These are phyloP conservation scores for Trichosporon ovoides DNA, from an alignment of 1,284 basidiomycete genomes.

Conservation along the genomic window DNA sequence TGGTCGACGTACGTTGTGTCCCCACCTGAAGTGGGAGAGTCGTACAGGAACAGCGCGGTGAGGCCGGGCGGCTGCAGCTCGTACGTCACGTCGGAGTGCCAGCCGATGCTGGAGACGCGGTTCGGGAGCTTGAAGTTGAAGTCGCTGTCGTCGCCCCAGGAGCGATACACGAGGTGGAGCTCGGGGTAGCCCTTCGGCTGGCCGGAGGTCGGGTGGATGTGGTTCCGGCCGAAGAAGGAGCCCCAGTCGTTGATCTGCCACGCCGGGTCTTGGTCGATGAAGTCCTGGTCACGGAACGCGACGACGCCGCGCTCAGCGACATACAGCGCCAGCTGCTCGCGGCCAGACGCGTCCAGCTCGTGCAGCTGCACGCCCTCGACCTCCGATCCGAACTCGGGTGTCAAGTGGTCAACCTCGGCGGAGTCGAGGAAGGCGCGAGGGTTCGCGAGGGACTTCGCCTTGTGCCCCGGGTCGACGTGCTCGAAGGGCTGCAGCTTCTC, in stretches of 20 bases:
- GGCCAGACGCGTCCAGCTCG: conserved; percentile 51
- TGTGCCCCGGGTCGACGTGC: conserved; percentile 65
- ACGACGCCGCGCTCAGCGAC: conserved; percentile 72
- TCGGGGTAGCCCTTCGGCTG: conserved; percentile 55
- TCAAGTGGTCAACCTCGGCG: conserved; percentile 55
- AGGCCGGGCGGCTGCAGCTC: conserved; percentile 80
- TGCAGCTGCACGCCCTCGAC: conserved; percentile 66
- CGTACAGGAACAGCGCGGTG: conserved; percentile 76
- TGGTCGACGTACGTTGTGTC: conserved; percentile 59
- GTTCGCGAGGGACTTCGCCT: conserved; percentile 61
- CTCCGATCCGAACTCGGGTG: conserved; percentile 70
- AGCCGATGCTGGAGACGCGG: conserved; percentile 51
- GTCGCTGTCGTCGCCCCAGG: conserved; percentile 19
- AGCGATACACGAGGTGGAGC: conserved; percentile 56
- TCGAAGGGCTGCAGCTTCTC: conserved; percentile 66
- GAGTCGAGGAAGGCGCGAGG: conserved; percentile 62
- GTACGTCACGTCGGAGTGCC: conserved; percentile 77
- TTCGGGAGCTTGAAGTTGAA: conserved; percentile 19
- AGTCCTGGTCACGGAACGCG: conserved; percentile 51
- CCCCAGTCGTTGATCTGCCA: conserved; percentile 48
- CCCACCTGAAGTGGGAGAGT: conserved; percentile 62
- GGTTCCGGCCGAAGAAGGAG: conserved; percentile 56
- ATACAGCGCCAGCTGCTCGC: conserved; percentile 65
- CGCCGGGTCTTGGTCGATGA: conserved; percentile 45
- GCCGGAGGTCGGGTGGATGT: conserved; percentile 57